Evolutionary conservation across 768 basidiomycete species (phyloP), one percentile per base, ranked within the genome.

Genomic region (Boletus pseudo-olivaceus): DNA sequence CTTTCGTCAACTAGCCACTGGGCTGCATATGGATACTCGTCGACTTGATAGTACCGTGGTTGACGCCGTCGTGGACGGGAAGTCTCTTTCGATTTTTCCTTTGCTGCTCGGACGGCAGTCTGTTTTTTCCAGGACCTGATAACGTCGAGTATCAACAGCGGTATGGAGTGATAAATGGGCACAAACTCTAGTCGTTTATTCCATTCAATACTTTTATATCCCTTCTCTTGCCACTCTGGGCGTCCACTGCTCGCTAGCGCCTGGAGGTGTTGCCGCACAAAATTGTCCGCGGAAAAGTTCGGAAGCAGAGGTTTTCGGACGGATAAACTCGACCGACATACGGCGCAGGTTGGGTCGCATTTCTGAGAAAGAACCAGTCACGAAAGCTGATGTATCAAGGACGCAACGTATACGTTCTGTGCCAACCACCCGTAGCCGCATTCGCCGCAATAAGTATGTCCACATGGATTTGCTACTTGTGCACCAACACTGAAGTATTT

Each of bases 371-470:
- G 47, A 58, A 49, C 7, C 27, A 12, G 35, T 45, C 44, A 47
- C 46, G 27, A 46, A 55, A 34, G 20, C 29, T 47, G 45, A 32
- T 27, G 33, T 26, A 29, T 8, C 40, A 41, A 10, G 64, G 20
- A 42, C 20, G 15, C 4, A 20, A 39, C 12, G 35, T 78, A 41
- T 54, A 85, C 86, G 51, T 79, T 81, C 62, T 77, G 74, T 38
- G 63, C 61, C 49, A 82, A 71, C 87, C 87, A 90, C 53, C 74
- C 67, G 69, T 78, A 76, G 11, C 80, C 81, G 62, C 88, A 90
- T 39, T 80, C 76, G 8, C 84, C 88, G 54, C 88, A 90, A 55
- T 79, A 80, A 26, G 80, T 83, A 63, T 90, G 88, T 12, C 88
- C 88, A 60, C 88, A 90, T 3, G 88, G 85, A 62, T 83, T 87